A percentile compares a stretch with the other conserved stretches of the same genome.
Evolutionary conservation across 768 basidiomycete species (phyloP).

Genomic region (Kwoniella sp.): DNA sequence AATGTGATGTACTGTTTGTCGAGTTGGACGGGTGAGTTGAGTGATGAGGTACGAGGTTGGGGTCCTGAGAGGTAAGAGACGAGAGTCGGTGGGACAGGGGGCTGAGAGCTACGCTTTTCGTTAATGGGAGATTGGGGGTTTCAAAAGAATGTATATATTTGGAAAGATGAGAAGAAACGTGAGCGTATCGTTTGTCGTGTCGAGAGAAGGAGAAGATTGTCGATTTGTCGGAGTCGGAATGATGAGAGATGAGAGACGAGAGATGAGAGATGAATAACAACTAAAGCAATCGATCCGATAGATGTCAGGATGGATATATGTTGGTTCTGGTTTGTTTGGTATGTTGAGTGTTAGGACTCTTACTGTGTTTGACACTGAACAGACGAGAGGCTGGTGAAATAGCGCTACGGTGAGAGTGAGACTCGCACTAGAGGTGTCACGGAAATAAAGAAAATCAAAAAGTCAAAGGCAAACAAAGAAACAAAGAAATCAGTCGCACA

Average conservation of each 20-base stretch:
- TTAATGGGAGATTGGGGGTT: neutral
- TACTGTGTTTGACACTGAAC: neutral
- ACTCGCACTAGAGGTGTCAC: constrained; percentile 1
- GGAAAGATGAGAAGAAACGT: neutral
- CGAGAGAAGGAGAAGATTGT: constrained; percentile 1
- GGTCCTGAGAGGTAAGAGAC: neutral
- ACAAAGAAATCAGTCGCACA: constrained; percentile 21
- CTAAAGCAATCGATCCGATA: neutral
- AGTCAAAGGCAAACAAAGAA: no score
- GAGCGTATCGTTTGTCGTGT: neutral
- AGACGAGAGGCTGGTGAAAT: no score
- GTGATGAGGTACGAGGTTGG: constrained; percentile 1
- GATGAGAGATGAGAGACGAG: neutral
- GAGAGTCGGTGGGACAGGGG: neutral
- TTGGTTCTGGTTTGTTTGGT: neutral
- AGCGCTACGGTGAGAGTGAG: constrained; percentile 4
- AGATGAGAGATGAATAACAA: neutral
- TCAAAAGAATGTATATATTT: constrained; percentile 7
- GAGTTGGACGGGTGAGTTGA: constrained; percentile 8
- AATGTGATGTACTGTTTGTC: constrained; percentile 10
- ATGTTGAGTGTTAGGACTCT: neutral
- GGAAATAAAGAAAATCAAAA: constrained; percentile 5
- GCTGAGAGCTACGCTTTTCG: neutral
- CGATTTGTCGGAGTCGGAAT: neutral
- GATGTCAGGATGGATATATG: constrained; percentile 7